Base-by-base conservation (phyloP, 1,284 basidiomycete genomes). In the Ustilago trichophora region DNA sequence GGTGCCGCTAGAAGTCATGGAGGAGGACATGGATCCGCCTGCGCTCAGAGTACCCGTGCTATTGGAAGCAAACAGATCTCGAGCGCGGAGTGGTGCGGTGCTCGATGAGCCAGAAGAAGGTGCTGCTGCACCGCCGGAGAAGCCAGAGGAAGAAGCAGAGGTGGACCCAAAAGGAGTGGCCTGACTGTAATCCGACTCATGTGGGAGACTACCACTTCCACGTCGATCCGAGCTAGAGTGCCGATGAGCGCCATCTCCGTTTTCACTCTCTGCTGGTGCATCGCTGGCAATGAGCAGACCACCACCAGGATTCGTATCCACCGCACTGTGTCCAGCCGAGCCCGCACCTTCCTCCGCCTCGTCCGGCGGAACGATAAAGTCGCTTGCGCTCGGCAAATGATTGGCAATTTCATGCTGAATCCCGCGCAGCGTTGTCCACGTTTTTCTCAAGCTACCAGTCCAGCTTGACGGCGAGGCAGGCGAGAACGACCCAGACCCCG, bases 401-500 rank as follows among this genome's bases (percentile, higher is more conserved):
- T 45, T 64, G 13, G 38, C 73, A 29, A 73, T 38, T 35, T 69
- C 71, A 34, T 32, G 53, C 18, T 60, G 58, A 15, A 72, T 56
- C 1, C 67, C 67, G 13, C 73, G 58, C 22, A 76, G 38, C 11
- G 72, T 67, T 12, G 63, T 63, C 68, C 73, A 72, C 22, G 73
- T 75, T 50, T 59, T 67, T 15, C 56, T 47, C 40, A 75, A 24
- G 22, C 70, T 71, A 9, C 70, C 70, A 2, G 65, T 64, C 74
- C 69, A 75, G 38, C 68, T 70, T 12, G 55, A 53, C 4, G 62
- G 47, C 1, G 67, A 55, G 11, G 64, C 47, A 6, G 58, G 45
- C 1, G 58, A 55, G n/a, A 54, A 13, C 9, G 53, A 53, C 6
- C 31, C 36, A 3, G 45, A 12, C 2, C 35, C 40, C 12, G 53